Conservation (phyloP, 305 asterid species). For the Plantago lanceolata region DNA sequence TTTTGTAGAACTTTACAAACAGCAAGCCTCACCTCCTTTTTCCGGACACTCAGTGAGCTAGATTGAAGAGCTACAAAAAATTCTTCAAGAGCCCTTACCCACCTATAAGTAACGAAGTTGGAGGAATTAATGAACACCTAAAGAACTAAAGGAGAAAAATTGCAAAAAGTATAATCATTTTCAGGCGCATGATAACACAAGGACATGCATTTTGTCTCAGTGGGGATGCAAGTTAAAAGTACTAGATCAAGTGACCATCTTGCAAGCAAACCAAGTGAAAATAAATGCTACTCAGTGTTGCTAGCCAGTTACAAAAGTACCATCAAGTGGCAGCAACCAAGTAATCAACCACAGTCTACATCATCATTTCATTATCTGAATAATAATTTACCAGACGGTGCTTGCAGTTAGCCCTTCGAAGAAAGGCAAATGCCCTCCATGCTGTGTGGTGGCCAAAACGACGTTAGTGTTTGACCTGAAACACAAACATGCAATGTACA, state of each 20-base stretch:
- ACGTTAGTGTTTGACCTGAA: conserved; percentile 70
- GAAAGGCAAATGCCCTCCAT: conserved; percentile 88
- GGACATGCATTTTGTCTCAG: no score
- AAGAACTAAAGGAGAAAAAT: background rate
- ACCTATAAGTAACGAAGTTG: conserved; percentile 42
- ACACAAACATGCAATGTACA: conserved; percentile 6
- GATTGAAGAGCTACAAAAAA: conserved; percentile 59
- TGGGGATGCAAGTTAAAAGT: no score
- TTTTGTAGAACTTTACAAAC: background rate
- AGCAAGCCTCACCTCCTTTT: conserved; percentile 4
- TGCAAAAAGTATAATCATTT: background rate
- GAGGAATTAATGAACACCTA: background rate
- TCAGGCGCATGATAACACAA: background rate
- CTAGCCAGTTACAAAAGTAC: background rate
- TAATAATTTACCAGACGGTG: conserved; percentile 53
- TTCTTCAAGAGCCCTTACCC: conserved; percentile 95
- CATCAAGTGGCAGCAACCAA: background rate
- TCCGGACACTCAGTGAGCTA: conserved; percentile 39
- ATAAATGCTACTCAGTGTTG: no score
- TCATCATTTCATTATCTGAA: background rate
- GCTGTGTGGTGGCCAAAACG: conserved; percentile 74
- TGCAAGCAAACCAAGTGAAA: background rate
- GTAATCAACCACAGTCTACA: conserved; percentile 13
- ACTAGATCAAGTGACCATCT: no score
- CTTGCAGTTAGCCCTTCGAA: conserved; percentile 80